Base-by-base conservation (phyloP, 257 asterid species). In the Linaria vulgaris region DNA sequence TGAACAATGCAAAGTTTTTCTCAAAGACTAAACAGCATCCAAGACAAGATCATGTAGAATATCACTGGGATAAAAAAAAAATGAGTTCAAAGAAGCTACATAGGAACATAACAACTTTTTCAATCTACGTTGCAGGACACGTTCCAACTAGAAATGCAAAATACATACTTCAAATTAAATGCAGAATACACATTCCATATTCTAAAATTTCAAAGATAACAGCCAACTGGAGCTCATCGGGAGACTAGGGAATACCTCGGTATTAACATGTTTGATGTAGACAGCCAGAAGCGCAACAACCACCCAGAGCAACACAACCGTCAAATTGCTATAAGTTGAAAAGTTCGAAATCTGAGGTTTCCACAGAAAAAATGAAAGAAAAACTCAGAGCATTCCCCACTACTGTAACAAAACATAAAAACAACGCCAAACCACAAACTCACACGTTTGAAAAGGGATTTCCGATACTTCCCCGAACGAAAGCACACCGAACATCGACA, bases 401-500 rank as follows among this genome's bases (percentile, higher is more conserved):
- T 20, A 21, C 13, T 10, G 63, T 41, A 12, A 41, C 31, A 3
- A 52, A 52, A 68, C 12, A 53, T 12, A 51, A 39, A 15, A 12
- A 21, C 3, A 11, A 41, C 67, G 58, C 62, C 31, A 62, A 12
- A 64, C 45, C 25, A 56, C 67, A 63, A 54, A 69, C 85, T 75
- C 76, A 86, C 99, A 63, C 95, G 94, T 76, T 71, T 90, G 81
- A 90, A 85, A 66, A 94, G 81, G 61, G 97, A 90, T 67, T 90
- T 94, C 67, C 95, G 82, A 68, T 94, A 88, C 80, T 94, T 94
- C 59, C 99, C 99, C 0, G 99, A 94, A 67, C 76, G 91, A 71
- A 82, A 85, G 74, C 99, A 94, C 56, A 85, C 85, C 3, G 99
- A 84, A 82, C 99, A 94, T 64, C 74, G 90, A 64, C 99, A 94